Base-by-base conservation (phyloP, 331 rosid genomes). In the Pyracantha coccinea region DNA sequence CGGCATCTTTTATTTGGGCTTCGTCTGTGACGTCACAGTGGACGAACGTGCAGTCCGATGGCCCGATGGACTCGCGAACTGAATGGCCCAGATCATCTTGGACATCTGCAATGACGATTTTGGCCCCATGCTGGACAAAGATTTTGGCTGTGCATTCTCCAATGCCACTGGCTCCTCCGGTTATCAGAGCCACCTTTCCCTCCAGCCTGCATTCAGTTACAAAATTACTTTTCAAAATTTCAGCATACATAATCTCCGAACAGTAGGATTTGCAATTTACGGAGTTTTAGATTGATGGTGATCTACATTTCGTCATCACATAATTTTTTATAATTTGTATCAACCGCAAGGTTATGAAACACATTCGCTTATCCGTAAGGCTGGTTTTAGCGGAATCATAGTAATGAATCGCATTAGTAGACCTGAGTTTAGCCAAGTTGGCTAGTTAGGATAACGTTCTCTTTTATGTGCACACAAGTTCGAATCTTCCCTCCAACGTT, bases 81-180 rank as follows among this genome's bases (percentile, higher is more conserved):
- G 80, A 53, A 5, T 63, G 71, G 32, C 91, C 96, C n/a, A 88
- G 69, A 10, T 88, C 86, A 41, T 90, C 96, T 84, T 88, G 91
- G 78, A 90, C 55, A 76, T 90, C 93, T 2, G 91, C 96, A 0
- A 92, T 84, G 8, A 87, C 79, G 1, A 90, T 85, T 64, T 84
- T 77, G 21, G 96, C 96, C 60, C 92, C 92, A 0, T 90, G 92
- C 28, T 78, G 35, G 1, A 52, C 87, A 2, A 88, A 92, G 10
- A 87, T 61, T 69, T 78, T 77, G 4, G 92, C 91, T 0, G 89
- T 88, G 67, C 84, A 75, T 73, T 85, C 83, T 0, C 92, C 96
- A 0, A 92, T 90, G 17, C 93, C 92, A 20, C 97, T 90, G 0
- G 91, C 97, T 66, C 93, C 96, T 13, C 96, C 96, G 0, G 96